A percentile compares a stretch with the other conserved stretches of the same genome.
Evolutionary conservation across 176 grass and related monocot species (phyloP).

Genomic region (Alloteropsis semialata): DNA sequence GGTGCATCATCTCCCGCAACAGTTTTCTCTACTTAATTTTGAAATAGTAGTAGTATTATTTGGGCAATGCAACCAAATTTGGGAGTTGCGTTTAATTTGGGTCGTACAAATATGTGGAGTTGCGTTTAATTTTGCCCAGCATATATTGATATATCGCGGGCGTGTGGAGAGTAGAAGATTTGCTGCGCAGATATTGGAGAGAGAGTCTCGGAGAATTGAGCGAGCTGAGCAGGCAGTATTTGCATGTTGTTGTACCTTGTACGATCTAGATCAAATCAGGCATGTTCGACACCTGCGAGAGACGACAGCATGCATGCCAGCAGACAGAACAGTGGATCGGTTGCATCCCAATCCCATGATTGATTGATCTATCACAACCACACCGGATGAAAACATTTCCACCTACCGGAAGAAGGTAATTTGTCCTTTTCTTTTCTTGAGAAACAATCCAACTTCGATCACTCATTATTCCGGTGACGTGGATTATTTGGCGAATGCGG

Average conservation of each 20-base stretch:
- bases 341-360: conserved; percentile 2
- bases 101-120: too few relatives aligned
- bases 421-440: conserved; percentile 21
- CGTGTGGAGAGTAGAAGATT: too few relatives aligned
- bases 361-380: not conserved
- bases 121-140: too few relatives aligned
- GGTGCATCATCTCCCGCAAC: too few relatives aligned
- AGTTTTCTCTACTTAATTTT: too few relatives aligned
- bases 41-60: too few relatives aligned
- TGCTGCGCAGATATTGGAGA: too few relatives aligned
- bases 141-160: too few relatives aligned
- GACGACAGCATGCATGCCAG: not conserved
- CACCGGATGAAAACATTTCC: not conserved
- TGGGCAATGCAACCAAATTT: too few relatives aligned
- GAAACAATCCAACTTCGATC: not conserved
- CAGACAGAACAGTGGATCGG: conserved; percentile 16
- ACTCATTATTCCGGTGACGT: not conserved
- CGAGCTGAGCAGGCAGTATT: too few relatives aligned
- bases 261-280: not conserved
- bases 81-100: too few relatives aligned
- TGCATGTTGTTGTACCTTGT: too few relatives aligned
- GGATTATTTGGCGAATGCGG: not conserved
- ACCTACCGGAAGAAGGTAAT: not conserved
- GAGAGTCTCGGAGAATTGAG: not conserved
- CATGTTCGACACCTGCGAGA: not conserved